Evolutionary conservation across 192 early-diverging fungal species (phyloP).

Genomic region (Coemansia sp.): DNA sequence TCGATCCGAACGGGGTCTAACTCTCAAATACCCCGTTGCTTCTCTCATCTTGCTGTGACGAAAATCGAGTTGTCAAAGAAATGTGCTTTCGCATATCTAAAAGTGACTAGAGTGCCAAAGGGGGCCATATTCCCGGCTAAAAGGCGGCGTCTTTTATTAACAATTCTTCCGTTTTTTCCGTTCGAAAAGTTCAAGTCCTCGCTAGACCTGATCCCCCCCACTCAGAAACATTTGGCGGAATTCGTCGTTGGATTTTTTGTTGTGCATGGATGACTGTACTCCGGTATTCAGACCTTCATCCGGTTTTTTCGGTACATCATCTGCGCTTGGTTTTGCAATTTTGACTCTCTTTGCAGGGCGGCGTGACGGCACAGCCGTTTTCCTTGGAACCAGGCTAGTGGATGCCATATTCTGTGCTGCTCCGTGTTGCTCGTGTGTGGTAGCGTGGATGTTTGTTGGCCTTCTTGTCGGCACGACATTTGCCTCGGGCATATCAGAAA

Average conservation of each 20-base stretch:
- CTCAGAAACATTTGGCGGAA: constrained; percentile 32
- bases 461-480: neutral
- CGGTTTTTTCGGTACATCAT: neutral
- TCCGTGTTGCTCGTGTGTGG: neutral
- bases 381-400: constrained; percentile 22
- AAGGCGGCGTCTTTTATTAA: too few relatives aligned
- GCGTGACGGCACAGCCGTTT: constrained; percentile 5
- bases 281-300: neutral
- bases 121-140: too few relatives aligned
- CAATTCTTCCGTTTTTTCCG: too few relatives aligned
- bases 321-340: neutral
- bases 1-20: too few relatives aligned
- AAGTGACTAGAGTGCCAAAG: too few relatives aligned
- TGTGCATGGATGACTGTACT: neutral
- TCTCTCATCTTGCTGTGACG: too few relatives aligned
- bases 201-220: neutral
- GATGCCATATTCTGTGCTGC: neutral
- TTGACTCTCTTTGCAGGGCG: constrained; percentile 31
- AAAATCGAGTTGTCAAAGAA: too few relatives aligned
- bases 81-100: too few relatives aligned
- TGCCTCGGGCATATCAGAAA: neutral
- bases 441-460: neutral
- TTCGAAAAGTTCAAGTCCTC: too few relatives aligned
- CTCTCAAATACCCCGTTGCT: too few relatives aligned
- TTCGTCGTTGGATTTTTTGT: constrained; percentile 27